Evolutionary conservation across 331 rosid genomes (phyloP).

Genomic region (Cydonia oblonga): DNA sequence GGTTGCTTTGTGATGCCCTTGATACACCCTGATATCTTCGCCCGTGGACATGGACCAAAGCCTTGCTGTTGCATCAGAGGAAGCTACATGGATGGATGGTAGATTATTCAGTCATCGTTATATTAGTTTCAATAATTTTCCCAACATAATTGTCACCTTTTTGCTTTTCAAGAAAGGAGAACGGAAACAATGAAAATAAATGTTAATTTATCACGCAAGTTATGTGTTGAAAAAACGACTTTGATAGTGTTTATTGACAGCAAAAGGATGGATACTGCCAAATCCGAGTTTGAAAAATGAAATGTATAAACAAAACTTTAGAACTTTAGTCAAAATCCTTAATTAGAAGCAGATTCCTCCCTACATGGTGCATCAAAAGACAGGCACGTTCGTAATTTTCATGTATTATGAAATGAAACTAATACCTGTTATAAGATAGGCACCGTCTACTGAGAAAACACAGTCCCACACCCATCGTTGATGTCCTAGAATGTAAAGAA

Average conservation of each 20-base stretch:
- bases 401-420: neutral
- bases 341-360: too few species aligned
- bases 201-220: neutral
- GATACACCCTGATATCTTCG: slow-evolving; percentile 75
- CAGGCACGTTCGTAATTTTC: too few species aligned
- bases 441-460: slow-evolving; percentile 97
- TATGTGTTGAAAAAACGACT: neutral
- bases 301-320: neutral
- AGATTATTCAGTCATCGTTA: neutral
- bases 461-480: slow-evolving; percentile 99
- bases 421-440: slow-evolving; percentile 92
- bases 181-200: neutral
- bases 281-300: neutral
- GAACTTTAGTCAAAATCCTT: neutral
- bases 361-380: too few species aligned
- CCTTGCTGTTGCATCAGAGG: slow-evolving; percentile 89
- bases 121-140: neutral
- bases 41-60: slow-evolving; percentile 90
- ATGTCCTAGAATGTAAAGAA: slow-evolving; percentile 58
- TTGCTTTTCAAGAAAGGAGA: neutral
- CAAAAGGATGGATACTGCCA: neutral
- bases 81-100: slow-evolving; percentile 39
- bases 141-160: neutral
- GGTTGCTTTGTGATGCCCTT: slow-evolving; percentile 94
- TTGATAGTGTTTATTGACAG: neutral